These are phyloP conservation scores for Metrosideros polymorpha DNA, from an alignment of 441 rosid species.

Conservation along the genomic window DNA sequence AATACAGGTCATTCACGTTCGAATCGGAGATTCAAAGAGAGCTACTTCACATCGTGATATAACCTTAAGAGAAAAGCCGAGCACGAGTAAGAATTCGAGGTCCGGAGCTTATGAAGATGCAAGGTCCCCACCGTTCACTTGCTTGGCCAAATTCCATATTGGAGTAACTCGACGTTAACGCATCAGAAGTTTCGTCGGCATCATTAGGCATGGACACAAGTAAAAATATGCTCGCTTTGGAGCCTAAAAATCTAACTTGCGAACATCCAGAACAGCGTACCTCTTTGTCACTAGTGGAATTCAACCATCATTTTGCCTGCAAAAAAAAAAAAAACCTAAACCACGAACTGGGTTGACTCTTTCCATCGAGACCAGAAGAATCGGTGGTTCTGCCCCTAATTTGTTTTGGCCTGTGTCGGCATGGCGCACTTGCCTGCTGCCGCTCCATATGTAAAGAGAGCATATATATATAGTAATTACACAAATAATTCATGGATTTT, in stretches of 20 bases:
- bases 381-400: not conserved
- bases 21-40: not conserved
- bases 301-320: not conserved
- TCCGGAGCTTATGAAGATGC: not conserved
- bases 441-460: not conserved
- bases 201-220: accelerated
- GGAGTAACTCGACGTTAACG: not conserved
- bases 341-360: not conserved
- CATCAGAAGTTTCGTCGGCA: not conserved
- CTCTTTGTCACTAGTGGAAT: not conserved
- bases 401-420: not conserved
- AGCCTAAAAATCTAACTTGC: not conserved
- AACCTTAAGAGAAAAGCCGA: not conserved
- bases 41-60: not conserved
- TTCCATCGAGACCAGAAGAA: no score
- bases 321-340: not conserved
- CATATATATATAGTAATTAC: no score
- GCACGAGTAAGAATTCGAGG: not conserved
- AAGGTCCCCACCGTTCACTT: not conserved
- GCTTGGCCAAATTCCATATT: not conserved
- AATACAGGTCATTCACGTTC: not conserved
- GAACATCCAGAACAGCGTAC: accelerated
- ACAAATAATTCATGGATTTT: no score
- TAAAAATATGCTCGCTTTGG: not conserved
- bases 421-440: not conserved